Percentiles rank a stretch among this genome's conserved stretches.
These are phyloP conservation scores for Spinellus fusiger DNA, from an alignment of 192 early-diverging fungal species.

Conservation along the genomic window DNA sequence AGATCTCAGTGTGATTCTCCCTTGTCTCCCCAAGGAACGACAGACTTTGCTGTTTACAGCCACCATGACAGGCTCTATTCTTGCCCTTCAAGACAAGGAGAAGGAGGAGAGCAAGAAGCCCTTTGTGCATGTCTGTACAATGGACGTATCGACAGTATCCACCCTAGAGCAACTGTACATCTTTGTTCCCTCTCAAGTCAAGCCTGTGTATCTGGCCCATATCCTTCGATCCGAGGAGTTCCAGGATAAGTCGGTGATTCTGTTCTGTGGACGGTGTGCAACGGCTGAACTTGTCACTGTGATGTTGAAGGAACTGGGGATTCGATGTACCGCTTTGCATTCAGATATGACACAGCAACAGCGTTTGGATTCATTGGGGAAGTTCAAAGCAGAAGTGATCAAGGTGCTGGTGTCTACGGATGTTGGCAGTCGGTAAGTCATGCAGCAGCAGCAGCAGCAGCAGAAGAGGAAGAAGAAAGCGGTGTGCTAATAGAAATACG, in stretches of 20 bases:
- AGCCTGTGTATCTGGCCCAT: slow-evolving; percentile 82
- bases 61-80: slow-evolving; percentile 89
- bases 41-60: slow-evolving; percentile 96
- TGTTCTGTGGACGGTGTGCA: slow-evolving; percentile 85
- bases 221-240: slow-evolving; percentile 64
- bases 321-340: slow-evolving; percentile 86
- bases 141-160: slow-evolving; percentile 68
- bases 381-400: slow-evolving; percentile 86
- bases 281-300: slow-evolving; percentile 80
- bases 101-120: slow-evolving; percentile 37
- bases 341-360: slow-evolving; percentile 91
- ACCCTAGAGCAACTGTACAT: slow-evolving; percentile 85
- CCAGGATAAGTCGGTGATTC: slow-evolving; percentile 80
- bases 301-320: slow-evolving; percentile 87
- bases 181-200: slow-evolving; percentile 87
- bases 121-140: slow-evolving; percentile 51
- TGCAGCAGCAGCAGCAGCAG: not conserved
- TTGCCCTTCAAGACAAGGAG: slow-evolving; percentile 52
- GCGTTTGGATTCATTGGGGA: slow-evolving; percentile 82
- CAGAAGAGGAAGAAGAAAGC: not conserved
- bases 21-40: slow-evolving; percentile 69
- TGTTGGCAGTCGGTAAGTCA: slow-evolving; percentile 81
- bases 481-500: not conserved
- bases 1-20: slow-evolving; percentile 77
- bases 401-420: slow-evolving; percentile 93